These are phyloP conservation scores for Aristolochia californica DNA, from an alignment of 164 flowering plant genomes.

Conservation along the genomic window DNA sequence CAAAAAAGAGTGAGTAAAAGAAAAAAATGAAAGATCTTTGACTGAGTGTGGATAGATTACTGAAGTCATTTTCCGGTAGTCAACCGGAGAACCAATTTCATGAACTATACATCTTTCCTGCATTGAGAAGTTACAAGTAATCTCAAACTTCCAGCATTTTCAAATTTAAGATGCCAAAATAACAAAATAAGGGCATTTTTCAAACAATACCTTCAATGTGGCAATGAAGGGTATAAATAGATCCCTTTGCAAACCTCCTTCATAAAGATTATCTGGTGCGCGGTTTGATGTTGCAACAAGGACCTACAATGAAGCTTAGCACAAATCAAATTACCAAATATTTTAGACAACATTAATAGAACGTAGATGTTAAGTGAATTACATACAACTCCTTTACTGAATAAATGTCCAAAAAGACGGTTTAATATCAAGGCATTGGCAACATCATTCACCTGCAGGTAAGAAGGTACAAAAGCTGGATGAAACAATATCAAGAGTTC, in stretches of 20 bases:
- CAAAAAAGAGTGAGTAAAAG: neutral
- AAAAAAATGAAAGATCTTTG: neutral
- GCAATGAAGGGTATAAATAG: slow-evolving; percentile 93
- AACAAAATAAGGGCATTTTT: slow-evolving; percentile 2
- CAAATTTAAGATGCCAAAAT: neutral
- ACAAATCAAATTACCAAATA: too few species aligned
- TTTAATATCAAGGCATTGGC: slow-evolving; percentile 97
- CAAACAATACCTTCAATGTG: slow-evolving; percentile 59
- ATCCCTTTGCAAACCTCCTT: slow-evolving; percentile 95
- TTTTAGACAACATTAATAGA: too few species aligned
- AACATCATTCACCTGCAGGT: slow-evolving; percentile 80
- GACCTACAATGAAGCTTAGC: slow-evolving; percentile 33
- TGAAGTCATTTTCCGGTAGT: slow-evolving; percentile 88
- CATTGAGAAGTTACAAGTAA: slow-evolving; percentile 14
- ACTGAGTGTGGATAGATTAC: slow-evolving; percentile 22
- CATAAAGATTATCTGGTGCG: slow-evolving; percentile 93
- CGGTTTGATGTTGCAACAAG: slow-evolving; percentile 98
- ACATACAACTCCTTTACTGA: slow-evolving; percentile 78
- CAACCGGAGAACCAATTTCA: slow-evolving; percentile 81
- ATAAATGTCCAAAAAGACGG: slow-evolving; percentile 77
- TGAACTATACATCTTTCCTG: slow-evolving; percentile 87
- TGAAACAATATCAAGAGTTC: neutral
- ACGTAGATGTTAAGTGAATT: neutral
- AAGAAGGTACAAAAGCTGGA: slow-evolving; percentile 3
- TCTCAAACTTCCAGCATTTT: neutral